Percentiles rank a stretch among this genome's conserved stretches.
phyloP scores from a whole-genome alignment of 139 green algal genomes.

The Picochlorum sp. region DNA sequence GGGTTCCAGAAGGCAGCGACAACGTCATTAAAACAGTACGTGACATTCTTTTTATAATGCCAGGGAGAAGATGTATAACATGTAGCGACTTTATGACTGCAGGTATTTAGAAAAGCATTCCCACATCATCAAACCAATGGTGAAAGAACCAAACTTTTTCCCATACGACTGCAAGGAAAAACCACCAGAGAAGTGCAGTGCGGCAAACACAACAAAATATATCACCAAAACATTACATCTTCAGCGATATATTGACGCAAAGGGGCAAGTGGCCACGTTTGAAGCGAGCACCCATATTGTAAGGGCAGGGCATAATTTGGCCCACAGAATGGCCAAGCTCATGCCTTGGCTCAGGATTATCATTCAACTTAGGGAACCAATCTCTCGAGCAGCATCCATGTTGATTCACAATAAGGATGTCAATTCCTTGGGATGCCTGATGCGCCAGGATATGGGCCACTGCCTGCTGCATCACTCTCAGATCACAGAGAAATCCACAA shows the following conservation, averaged over 20 bases:
- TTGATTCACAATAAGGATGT: slow-evolving; percentile 22
- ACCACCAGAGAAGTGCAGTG: slow-evolving; percentile 5
- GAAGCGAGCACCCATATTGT: slow-evolving; percentile 18
- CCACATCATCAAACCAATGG: not conserved
- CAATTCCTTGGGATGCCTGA: not conserved
- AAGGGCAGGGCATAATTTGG: slow-evolving; percentile 9
- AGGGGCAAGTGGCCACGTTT: not conserved
- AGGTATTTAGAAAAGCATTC: not conserved
- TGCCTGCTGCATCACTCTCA: slow-evolving; percentile 8
- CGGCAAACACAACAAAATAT: not conserved
- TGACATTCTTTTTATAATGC: too few species aligned
- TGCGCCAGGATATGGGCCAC: not conserved
- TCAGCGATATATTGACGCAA: not conserved
- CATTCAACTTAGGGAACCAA: slow-evolving; percentile 16
- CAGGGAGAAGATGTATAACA: too few species aligned
- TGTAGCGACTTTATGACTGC: too few species aligned
- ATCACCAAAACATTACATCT: slow-evolving; percentile 5
- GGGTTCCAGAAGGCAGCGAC: slow-evolving; percentile 11
- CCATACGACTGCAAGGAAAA: slow-evolving; percentile 9
- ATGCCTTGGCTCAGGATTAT: slow-evolving; percentile 27
- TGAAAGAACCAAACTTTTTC: slow-evolving; percentile 16
- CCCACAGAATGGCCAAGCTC: slow-evolving; percentile 1
- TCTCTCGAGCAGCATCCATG: slow-evolving; percentile 25
- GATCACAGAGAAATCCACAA: not conserved
- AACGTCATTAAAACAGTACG: slow-evolving; percentile 3